Evolutionary conservation across 257 asterid genomes (phyloP).

Genomic region (Solanum chmielewskii): DNA sequence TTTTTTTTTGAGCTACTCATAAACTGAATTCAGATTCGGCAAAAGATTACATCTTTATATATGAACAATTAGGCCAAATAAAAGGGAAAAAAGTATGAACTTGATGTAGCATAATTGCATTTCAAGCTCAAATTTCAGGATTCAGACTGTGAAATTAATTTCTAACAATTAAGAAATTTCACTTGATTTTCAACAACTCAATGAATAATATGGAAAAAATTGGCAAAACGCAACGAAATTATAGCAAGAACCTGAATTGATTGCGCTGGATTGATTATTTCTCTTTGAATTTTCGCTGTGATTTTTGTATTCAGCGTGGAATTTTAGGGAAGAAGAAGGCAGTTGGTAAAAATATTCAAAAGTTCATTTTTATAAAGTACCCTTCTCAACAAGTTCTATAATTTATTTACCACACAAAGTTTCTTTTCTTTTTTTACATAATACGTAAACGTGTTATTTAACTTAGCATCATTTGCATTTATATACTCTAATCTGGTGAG

Average conservation of each 20-base stretch:
- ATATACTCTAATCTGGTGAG: accelerated
- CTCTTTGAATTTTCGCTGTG: neutral
- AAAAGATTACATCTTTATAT: neutral
- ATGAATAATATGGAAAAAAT: neutral
- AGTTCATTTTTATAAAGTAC: neutral
- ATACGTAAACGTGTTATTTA: too few relatives aligned
- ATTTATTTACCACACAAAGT: neutral
- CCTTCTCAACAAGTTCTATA: neutral
- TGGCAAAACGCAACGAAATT: neutral
- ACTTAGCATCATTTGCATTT: too few relatives aligned
- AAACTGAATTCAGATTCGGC: neutral
- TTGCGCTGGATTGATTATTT: neutral
- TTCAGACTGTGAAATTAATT: neutral
- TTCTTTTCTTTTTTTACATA: too few relatives aligned
- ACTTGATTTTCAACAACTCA: neutral
- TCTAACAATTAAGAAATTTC: neutral
- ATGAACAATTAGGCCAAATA: neutral
- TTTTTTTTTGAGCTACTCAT: neutral
- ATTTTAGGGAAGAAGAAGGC: neutral
- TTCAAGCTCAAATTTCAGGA: neutral
- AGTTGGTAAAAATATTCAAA: neutral
- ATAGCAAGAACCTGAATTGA: neutral
- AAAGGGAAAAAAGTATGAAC: neutral
- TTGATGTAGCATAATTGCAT: neutral
- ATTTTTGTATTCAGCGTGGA: neutral